These are phyloP conservation scores for Erodium texanum DNA, from an alignment of 441 rosid genomes.

Conservation along the genomic window DNA sequence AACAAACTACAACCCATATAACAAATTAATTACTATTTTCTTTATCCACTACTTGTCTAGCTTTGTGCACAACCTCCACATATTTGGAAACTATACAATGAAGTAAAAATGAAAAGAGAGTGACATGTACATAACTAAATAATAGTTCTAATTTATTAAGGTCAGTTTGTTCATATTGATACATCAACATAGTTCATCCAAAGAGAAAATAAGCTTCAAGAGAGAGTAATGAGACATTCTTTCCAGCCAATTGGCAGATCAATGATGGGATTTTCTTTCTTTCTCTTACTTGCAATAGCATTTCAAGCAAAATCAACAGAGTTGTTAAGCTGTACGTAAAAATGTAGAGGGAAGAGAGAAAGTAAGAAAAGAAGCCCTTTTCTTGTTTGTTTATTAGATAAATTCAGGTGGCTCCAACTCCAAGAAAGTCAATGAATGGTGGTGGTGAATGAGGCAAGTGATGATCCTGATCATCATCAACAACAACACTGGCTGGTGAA, in stretches of 20 bases:
- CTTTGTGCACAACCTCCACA: too few relatives aligned
- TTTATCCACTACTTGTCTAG: neutral
- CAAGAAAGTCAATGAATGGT: constrained; percentile 84
- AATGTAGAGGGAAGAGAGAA: neutral
- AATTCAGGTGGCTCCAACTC: constrained; percentile 68
- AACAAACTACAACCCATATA: neutral
- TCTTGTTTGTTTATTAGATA: constrained; percentile 6
- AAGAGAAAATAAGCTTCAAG: neutral
- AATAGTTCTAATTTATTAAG: too few relatives aligned
- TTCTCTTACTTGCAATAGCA: neutral
- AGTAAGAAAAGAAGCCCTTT: constrained; percentile 6
- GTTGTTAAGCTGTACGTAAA: neutral
- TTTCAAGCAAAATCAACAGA: constrained; percentile 1
- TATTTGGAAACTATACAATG: too few relatives aligned
- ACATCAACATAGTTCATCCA: too few relatives aligned
- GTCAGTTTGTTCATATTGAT: too few relatives aligned
- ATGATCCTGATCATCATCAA: constrained; percentile 26
- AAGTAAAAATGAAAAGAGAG: too few relatives aligned
- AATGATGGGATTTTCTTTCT: neutral
- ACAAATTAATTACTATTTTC: neutral
- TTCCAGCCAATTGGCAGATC: neutral
- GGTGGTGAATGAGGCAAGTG: constrained; percentile 29
- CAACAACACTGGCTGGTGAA: constrained; percentile 17
- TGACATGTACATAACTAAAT: too few relatives aligned
- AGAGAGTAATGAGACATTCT: neutral